These are phyloP conservation scores for Starmerella scarabaei DNA, from an alignment of 805 yeast species.

Conservation along the genomic window DNA sequence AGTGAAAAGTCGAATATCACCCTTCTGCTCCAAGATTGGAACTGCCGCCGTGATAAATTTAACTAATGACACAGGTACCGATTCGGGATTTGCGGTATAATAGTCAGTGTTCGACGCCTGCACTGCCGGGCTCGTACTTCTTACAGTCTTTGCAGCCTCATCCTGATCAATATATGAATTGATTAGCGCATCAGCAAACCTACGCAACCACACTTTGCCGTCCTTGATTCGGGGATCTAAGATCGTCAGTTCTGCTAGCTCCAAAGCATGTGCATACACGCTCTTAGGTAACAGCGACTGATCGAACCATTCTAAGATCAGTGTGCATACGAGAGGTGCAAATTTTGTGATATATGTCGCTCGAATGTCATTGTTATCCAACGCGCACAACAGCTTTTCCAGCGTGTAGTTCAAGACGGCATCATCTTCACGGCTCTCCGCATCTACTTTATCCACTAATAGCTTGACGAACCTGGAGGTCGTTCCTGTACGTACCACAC, in stretches of 20 bases:
- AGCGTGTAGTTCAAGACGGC: constrained; percentile 51
- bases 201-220: constrained; percentile 13
- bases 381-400: constrained; percentile 38
- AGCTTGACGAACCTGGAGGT: constrained; percentile 48
- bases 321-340: constrained; percentile 8
- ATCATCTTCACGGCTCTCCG: constrained; percentile 39
- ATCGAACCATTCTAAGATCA: constrained; percentile 17
- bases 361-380: constrained; percentile 22
- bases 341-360: constrained; percentile 9
- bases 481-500: constrained; percentile 33
- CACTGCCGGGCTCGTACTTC: not conserved
- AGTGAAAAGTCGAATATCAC: constrained; percentile 4
- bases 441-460: constrained; percentile 31
- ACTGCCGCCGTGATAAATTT: constrained; percentile 13
- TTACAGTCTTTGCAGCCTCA: not conserved
- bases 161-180: constrained; percentile 1
- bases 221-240: constrained; percentile 12
- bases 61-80: constrained; percentile 8
- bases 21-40: constrained; percentile 6
- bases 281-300: not conserved
- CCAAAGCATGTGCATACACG: constrained; percentile 9
- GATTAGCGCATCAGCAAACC: constrained; percentile 12
- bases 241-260: constrained; percentile 13
- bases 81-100: not conserved
- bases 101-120: not conserved